Conservation (phyloP, 139 green algal genomes). For the Coelastrella sp. region DNA sequence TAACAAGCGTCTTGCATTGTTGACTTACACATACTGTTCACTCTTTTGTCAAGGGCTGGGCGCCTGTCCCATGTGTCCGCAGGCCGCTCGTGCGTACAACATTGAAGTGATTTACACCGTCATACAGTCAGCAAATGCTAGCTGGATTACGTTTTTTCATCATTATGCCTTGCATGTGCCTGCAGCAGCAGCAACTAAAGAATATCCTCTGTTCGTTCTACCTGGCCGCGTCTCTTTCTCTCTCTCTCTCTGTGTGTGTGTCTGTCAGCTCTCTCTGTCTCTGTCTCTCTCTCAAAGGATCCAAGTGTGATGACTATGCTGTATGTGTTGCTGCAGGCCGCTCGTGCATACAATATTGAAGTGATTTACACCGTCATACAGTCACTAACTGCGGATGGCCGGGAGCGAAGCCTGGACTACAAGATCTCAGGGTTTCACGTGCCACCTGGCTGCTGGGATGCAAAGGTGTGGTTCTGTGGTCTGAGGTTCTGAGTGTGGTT, state of each 20-base stretch:
- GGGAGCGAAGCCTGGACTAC: slow-evolving; percentile 78
- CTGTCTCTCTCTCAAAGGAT: not conserved
- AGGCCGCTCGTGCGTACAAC: slow-evolving; percentile 37
- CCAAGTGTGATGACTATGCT: not conserved
- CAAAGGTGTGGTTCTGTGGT: no score
- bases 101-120: slow-evolving; percentile 80
- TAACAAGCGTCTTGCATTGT: not conserved
- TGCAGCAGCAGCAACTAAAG: no score
- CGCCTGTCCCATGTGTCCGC: not conserved
- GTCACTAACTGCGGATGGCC: slow-evolving; percentile 56
- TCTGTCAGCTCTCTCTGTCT: not conserved
- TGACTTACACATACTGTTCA: not conserved
- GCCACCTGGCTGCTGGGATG: slow-evolving; percentile 72
- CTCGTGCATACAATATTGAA: slow-evolving; percentile 58
- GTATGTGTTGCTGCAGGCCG: slow-evolving; percentile 26
- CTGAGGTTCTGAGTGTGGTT: no score
- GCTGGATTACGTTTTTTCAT: no score
- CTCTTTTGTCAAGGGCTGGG: not conserved
- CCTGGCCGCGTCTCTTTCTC: no score
- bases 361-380: slow-evolving; percentile 79
- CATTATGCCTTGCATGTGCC: no score
- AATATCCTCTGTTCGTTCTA: no score
- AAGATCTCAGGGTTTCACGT: slow-evolving; percentile 86
- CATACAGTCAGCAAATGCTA: slow-evolving; percentile 54
- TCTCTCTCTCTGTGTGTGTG: not conserved